Evolutionary conservation across 345 rosid species (phyloP).

Genomic region (Psidium guajava): DNA sequence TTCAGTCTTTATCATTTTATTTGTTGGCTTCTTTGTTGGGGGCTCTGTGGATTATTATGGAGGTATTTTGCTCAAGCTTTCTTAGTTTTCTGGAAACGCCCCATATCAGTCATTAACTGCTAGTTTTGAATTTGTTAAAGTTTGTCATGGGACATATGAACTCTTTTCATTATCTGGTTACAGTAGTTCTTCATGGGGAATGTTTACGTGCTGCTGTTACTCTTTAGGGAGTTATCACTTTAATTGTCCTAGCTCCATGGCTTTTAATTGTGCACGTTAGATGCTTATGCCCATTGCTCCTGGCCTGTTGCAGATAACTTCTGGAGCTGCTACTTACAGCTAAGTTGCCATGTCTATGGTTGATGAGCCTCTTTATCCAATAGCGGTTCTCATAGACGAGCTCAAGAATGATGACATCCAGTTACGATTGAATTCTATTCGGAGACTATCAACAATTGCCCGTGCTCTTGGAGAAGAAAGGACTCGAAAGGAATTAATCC

Average conservation of each 20-base stretch:
- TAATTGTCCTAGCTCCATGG: not conserved
- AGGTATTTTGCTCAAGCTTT: not conserved
- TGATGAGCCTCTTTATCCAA: conserved; percentile 85
- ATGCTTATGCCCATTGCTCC: not conserved
- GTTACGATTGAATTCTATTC: conserved; percentile 81
- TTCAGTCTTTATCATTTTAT: not conserved
- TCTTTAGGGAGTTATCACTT: not conserved
- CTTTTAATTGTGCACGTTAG: not conserved
- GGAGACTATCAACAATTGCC: conserved; percentile 82
- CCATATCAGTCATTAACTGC: not conserved
- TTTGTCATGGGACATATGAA: not conserved
- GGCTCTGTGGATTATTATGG: not conserved
- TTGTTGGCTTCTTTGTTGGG: not conserved
- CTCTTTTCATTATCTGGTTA: not conserved
- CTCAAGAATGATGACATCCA: conserved; percentile 94
- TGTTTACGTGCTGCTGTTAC: not conserved
- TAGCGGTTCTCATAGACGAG: conserved; percentile 84
- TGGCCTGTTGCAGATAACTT: not conserved
- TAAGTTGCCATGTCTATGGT: conserved; percentile 49
- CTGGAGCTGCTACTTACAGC: not conserved
- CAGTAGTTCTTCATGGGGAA: not conserved
- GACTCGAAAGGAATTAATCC: conserved; percentile 82
- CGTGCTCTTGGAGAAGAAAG: conserved; percentile 97
- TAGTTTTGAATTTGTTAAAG: not conserved
- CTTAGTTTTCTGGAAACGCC: not conserved